These are phyloP conservation scores for Avena eriantha DNA, from an alignment of 176 grass and related monocot genomes.

Conservation along the genomic window DNA sequence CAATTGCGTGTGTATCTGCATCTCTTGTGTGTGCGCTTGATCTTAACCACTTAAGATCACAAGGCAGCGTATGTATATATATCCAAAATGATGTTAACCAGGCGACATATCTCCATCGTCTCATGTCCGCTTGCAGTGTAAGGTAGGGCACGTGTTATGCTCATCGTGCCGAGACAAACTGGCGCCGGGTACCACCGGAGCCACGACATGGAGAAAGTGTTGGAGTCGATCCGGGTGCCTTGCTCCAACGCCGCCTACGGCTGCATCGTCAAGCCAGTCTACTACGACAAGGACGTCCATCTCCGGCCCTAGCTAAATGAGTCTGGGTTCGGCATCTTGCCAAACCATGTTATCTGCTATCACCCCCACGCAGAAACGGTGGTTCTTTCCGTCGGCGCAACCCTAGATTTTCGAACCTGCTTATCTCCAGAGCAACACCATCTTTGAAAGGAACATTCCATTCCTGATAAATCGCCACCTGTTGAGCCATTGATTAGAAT, in stretches of 20 bases:
- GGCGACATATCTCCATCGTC: neutral
- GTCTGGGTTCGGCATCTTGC: no score
- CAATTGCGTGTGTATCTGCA: neutral
- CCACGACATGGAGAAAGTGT: neutral
- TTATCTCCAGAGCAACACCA: no score
- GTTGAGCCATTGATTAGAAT: no score
- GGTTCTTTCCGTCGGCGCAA: no score
- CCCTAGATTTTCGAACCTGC: no score
- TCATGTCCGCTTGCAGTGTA: neutral
- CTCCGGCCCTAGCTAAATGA: no score
- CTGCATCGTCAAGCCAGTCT: neutral
- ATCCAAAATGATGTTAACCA: no score
- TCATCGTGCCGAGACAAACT: neutral
- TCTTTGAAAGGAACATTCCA: no score
- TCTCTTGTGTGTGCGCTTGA: conserved; percentile 18
- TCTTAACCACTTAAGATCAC: conserved; percentile 39
- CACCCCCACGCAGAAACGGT: no score
- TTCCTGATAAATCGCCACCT: no score
- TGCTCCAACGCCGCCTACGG: conserved; percentile 10
- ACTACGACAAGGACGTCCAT: neutral
- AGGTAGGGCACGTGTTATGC: neutral
- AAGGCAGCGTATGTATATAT: neutral
- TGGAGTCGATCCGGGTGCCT: conserved; percentile 4
- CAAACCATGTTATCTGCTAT: no score
- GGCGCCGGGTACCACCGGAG: conserved; percentile 3